These are phyloP conservation scores for Cercospora sp. DNA, from an alignment of 2,329 filamentous ascomycete species.

Conservation along the genomic window DNA sequence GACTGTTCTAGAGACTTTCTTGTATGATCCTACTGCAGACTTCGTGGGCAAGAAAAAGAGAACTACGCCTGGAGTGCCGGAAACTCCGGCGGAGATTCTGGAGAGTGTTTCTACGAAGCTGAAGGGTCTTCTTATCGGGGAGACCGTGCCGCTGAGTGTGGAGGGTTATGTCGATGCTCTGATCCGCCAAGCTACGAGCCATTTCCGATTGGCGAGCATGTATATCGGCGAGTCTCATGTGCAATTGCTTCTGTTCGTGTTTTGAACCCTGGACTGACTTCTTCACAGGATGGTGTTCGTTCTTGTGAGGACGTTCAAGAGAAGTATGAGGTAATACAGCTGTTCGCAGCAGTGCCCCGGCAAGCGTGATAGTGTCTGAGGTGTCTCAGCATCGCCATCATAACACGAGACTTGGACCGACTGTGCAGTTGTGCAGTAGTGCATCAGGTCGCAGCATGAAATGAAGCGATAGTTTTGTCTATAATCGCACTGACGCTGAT, in stretches of 20 bases:
- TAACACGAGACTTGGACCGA: not conserved
- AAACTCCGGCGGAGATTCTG: conserved; percentile 75
- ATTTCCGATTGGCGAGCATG: conserved; percentile 81
- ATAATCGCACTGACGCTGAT: not conserved
- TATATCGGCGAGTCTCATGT: conserved; percentile 68
- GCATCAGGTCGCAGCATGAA: not conserved
- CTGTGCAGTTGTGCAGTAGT: not conserved
- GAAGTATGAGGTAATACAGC: not conserved
- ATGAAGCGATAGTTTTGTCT: not conserved
- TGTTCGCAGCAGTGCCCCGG: not conserved
- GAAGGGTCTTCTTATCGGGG: conserved; percentile 75
- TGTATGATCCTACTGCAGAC: conserved; percentile 95
- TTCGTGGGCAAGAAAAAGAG: conserved; percentile 71
- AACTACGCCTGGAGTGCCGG: conserved; percentile 57
- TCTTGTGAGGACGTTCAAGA: conserved; percentile 16
- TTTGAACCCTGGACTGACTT: not conserved
- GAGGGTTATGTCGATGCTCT: conserved; percentile 97
- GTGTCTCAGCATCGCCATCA: not conserved
- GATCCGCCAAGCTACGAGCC: conserved; percentile 81
- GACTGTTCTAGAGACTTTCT: conserved; percentile 94
- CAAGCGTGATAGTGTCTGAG: not conserved
- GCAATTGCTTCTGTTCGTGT: not conserved
- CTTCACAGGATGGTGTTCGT: conserved; percentile 27
- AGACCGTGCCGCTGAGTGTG: conserved; percentile 89
- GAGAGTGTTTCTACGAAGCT: conserved; percentile 88